Evolutionary conservation across 805 yeast species (phyloP), one percentile per base, ranked within the genome.

Genomic region (Tetrapisispora fleetii): DNA sequence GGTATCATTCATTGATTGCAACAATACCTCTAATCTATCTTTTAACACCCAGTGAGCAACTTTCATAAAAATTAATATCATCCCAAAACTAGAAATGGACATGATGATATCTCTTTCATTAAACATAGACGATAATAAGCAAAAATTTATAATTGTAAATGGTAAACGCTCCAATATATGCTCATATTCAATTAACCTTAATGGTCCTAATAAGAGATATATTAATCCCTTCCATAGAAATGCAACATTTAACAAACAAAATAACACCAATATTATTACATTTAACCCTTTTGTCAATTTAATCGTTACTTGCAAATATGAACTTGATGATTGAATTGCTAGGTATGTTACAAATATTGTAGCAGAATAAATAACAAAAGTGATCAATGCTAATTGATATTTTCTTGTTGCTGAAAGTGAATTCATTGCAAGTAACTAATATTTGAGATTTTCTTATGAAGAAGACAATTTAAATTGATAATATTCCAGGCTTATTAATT

Each of bases 41-140:
- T 55, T 59, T 40, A 83, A 64, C 1, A 93, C 74, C 80, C 95
- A 83, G 60, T 89, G 95, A 68, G 84, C 80, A 1, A 83, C 80
- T 58, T 82, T 83, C 59, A 79, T 64, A 62, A 74, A 72, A 58
- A 80, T 58, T 52, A 80, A 57, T 14, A 70, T 57, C 5, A 67
- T 51, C 2, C 73, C 67, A 50, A 72, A 64, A 9, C 64, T 55
- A 52, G 63, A 55, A 47, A 71, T 74, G n/a, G 78, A 65, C 37
- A 76, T 60, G 19, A 79, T 55, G 1, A 46, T 40, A 44, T 70
- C 70, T 41, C 73, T 77, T 46, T 71, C 75, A 33, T 73, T 66
- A 60, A 79, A 78, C 63, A 77, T 72, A 1, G 81, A 74, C 17
- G 78, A 63, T 14, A 80, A 74, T 58, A 83, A 65, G 45, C 87